Percentiles rank a stretch among this genome's conserved stretches.
Conservation (phyloP, 177 flowering plant genomes). For the Vitis hybrid region DNA sequence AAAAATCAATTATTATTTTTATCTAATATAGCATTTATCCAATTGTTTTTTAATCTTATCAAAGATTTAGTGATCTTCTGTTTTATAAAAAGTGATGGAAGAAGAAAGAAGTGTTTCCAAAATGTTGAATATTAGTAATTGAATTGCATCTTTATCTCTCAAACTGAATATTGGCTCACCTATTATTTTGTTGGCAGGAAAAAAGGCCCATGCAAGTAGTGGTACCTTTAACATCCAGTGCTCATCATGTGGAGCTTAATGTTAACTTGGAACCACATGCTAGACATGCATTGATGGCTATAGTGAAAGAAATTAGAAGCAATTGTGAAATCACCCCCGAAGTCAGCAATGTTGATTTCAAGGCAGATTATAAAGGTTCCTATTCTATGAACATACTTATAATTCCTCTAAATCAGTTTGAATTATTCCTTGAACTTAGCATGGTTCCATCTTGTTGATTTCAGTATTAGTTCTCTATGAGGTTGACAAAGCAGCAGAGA, state of each 20-base stretch:
- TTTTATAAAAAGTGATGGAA: too few species aligned
- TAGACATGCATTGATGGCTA: constrained; percentile 60
- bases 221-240: constrained; percentile 62
- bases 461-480: constrained; percentile 69
- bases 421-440: constrained; percentile 4
- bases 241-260: constrained; percentile 73
- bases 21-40: too few species aligned
- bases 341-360: constrained; percentile 44
- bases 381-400: background rate
- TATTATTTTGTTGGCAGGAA: constrained; percentile 39
- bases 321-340: constrained; percentile 44
- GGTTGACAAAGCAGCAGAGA: constrained; percentile 59
- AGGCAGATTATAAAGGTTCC: constrained; percentile 68
- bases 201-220: constrained; percentile 44
- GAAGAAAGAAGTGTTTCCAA: background rate
- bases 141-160: background rate
- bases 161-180: background rate
- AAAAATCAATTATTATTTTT: too few species aligned
- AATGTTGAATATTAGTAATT: background rate
- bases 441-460: constrained; percentile 7
- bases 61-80: too few species aligned
- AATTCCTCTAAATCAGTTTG: background rate
- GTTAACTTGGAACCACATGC: constrained; percentile 50
- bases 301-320: constrained; percentile 59
- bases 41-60: too few species aligned